phyloP scores from a whole-genome alignment of 2,329 filamentous ascomycete species.

The Diaporthe longicolla region DNA sequence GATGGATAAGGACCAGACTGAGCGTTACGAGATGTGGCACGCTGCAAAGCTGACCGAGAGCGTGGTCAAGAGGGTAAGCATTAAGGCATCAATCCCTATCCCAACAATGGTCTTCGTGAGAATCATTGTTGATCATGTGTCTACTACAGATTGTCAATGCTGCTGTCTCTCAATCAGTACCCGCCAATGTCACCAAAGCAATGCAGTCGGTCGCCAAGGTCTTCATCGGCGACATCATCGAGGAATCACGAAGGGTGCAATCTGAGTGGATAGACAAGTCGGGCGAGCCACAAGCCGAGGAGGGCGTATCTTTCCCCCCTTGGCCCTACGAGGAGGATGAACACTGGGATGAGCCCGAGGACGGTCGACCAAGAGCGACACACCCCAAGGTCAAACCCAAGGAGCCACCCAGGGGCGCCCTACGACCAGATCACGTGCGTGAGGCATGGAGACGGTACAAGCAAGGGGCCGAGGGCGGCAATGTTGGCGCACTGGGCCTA shows the following conservation, averaged over 20 bases:
- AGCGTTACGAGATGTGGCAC: conserved; percentile 79
- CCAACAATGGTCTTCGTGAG: not conserved
- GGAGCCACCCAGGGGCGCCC: conserved; percentile 64
- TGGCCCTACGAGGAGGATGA: conserved; percentile 53
- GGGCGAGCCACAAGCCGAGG: conserved; percentile 70
- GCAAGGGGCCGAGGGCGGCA: conserved; percentile 72
- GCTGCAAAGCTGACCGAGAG: conserved; percentile 77
- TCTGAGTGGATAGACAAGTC: conserved; percentile 75
- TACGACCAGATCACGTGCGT: conserved; percentile 81
- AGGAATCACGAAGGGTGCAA: conserved; percentile 78
- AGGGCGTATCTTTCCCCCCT: conserved; percentile 53
- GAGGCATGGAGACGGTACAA: conserved; percentile 81
- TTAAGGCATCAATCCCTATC: not conserved
- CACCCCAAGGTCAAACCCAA: conserved; percentile 52
- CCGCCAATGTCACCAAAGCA: conserved; percentile 79
- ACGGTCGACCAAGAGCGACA: conserved; percentile 46
- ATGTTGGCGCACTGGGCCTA: conserved; percentile 70
- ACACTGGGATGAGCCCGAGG: conserved; percentile 41
- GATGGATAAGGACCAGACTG: conserved; percentile 76
- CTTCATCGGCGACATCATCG: conserved; percentile 82
- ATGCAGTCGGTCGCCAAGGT: conserved; percentile 83
- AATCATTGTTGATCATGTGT: conserved; percentile 29
- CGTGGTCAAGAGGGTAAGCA: conserved; percentile 75
- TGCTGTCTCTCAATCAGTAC: conserved; percentile 84
- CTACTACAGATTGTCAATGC: conserved; percentile 78